Conservation (phyloP, 2,329 filamentous ascomycete genomes). For the Onygena corvina region DNA sequence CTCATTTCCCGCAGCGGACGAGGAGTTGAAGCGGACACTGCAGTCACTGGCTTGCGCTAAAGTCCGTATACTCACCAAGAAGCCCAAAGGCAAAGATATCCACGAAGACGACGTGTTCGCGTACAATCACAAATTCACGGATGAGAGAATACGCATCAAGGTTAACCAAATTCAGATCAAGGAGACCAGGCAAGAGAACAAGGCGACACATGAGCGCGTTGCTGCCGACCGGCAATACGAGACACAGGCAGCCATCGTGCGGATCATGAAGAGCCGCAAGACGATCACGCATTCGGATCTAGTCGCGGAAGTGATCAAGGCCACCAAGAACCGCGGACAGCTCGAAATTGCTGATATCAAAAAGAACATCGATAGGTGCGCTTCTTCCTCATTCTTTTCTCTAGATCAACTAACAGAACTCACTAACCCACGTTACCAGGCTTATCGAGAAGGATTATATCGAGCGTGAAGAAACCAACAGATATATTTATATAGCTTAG, state of each 20-base stretch:
- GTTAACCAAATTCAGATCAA: slow-evolving; percentile 98
- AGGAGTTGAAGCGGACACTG: slow-evolving; percentile 75
- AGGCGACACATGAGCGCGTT: slow-evolving; percentile 82
- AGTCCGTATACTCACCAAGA: slow-evolving; percentile 69
- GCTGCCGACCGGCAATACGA: slow-evolving; percentile 85
- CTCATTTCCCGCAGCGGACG: slow-evolving; percentile 46
- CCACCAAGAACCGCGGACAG: slow-evolving; percentile 75
- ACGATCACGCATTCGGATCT: slow-evolving; percentile 73
- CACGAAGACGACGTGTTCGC: slow-evolving; percentile 67
- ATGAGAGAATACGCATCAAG: slow-evolving; percentile 82
- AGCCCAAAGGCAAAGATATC: slow-evolving; percentile 74
- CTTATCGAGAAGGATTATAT: slow-evolving; percentile 91
- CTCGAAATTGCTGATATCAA: slow-evolving; percentile 83
- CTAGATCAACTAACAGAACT: slow-evolving; percentile 6
- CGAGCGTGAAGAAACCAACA: slow-evolving; percentile 50
- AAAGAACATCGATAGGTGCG: slow-evolving; percentile 87
- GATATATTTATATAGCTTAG: slow-evolving; percentile 60
- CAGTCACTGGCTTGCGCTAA: slow-evolving; percentile 92
- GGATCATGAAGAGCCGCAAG: slow-evolving; percentile 94
- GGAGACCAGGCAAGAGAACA: slow-evolving; percentile 90
- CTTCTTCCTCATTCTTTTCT: slow-evolving; percentile 17
- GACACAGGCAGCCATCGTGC: slow-evolving; percentile 89
- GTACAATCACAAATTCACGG: slow-evolving; percentile 63
- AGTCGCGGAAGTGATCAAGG: slow-evolving; percentile 80
- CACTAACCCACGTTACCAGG: slow-evolving; percentile 34